Evolutionary conservation across 2,329 filamentous ascomycete genomes (phyloP).

Genomic region (Fusarium subglutinans): DNA sequence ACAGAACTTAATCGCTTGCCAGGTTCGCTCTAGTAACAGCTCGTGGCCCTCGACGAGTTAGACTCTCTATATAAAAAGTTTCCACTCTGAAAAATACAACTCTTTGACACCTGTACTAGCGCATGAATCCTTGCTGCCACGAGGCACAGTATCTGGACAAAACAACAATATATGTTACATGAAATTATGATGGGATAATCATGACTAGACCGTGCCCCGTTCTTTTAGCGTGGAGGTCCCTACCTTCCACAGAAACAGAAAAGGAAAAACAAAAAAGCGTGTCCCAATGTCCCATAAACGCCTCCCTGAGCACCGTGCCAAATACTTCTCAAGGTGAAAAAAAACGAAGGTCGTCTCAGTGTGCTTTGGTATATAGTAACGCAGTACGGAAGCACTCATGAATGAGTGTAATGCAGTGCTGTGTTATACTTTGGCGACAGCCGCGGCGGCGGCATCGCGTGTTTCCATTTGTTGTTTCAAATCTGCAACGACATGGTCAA

Average conservation of each 20-base stretch:
- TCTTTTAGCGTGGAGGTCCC: constrained; percentile 45
- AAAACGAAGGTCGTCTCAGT: constrained; percentile 40
- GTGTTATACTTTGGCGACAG: constrained; percentile 35
- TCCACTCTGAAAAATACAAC: constrained; percentile 24
- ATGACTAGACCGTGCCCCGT: constrained; percentile 44
- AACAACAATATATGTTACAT: constrained; percentile 44
- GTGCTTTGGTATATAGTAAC: constrained; percentile 34
- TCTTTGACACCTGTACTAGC: not conserved
- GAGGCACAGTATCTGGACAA: constrained; percentile 39
- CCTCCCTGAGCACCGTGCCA: constrained; percentile 44
- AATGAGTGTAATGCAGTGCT: not conserved
- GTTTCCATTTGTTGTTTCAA: constrained; percentile 49
- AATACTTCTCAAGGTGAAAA: constrained; percentile 29
- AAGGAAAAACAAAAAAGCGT: constrained; percentile 25
- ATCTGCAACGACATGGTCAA: constrained; percentile 48
- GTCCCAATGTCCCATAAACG: constrained; percentile 42
- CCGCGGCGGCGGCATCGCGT: constrained; percentile 41
- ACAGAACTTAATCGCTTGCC: not conserved
- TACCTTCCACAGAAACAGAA: constrained; percentile 42
- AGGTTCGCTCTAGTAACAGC: not conserved
- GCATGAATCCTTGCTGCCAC: constrained; percentile 24
- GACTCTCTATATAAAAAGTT: constrained; percentile 37
- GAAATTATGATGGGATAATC: constrained; percentile 31
- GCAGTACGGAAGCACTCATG: constrained; percentile 10
- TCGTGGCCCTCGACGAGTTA: constrained; percentile 7